These are phyloP conservation scores for Ophiostoma triangulosporum DNA, from an alignment of 2,329 filamentous ascomycete genomes.

Conservation along the genomic window DNA sequence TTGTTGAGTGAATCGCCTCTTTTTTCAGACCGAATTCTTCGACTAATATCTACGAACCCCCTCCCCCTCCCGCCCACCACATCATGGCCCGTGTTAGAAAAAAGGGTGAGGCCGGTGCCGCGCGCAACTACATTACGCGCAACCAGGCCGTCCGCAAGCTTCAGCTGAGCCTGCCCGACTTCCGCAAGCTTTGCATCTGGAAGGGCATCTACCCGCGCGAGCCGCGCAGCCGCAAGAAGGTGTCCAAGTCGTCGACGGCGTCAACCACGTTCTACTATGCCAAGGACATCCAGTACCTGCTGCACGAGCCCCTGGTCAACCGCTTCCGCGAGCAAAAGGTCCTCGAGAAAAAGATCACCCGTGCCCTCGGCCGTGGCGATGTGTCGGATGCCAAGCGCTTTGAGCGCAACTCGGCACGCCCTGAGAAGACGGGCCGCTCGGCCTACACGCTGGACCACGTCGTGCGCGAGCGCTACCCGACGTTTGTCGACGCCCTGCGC, in stretches of 20 bases:
- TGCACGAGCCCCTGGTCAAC: constrained; percentile 84
- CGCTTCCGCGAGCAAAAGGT: constrained; percentile 97
- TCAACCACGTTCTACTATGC: constrained; percentile 86
- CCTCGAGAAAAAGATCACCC: constrained; percentile 93
- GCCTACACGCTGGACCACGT: constrained; percentile 90
- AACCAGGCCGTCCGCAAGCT: constrained; percentile 96
- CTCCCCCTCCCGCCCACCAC: not conserved
- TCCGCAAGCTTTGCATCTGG: constrained; percentile 97
- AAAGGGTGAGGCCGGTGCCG: constrained; percentile 82
- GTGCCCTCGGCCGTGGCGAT: constrained; percentile 83
- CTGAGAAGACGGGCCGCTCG: constrained; percentile 84
- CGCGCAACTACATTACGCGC: constrained; percentile 96
- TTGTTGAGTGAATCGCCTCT: no score
- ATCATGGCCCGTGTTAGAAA: constrained; percentile 70
- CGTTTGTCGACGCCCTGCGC: constrained; percentile 84
- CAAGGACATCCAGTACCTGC: constrained; percentile 95
- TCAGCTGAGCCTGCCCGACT: constrained; percentile 92
- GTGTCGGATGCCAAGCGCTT: constrained; percentile 75
- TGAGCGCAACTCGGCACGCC: constrained; percentile 71
- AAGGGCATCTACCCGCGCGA: constrained; percentile 98
- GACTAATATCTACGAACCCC: not conserved
- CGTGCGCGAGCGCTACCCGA: constrained; percentile 94
- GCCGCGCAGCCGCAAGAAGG: constrained; percentile 94
- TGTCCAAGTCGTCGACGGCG: constrained; percentile 74
- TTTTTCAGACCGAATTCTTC: not conserved